These are phyloP conservation scores for Bryum argenteum DNA, from an alignment of 225 moss, liverwort and hornwort genomes.

Conservation along the genomic window DNA sequence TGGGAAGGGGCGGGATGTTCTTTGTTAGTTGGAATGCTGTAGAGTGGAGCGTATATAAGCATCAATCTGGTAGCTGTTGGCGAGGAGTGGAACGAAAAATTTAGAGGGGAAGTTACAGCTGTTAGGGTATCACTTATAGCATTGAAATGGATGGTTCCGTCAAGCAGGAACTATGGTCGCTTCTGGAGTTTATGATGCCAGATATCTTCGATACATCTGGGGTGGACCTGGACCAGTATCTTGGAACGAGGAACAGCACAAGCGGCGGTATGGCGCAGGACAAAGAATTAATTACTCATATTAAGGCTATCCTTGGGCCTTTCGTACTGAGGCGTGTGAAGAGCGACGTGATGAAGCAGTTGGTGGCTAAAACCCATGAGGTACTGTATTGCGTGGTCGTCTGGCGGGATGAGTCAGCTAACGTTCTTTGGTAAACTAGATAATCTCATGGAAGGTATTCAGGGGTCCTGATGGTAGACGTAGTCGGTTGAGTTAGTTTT, in stretches of 20 bases:
- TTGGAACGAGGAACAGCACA: conserved; percentile 78
- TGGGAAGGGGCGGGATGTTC: background rate
- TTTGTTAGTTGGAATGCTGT: background rate
- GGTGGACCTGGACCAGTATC: conserved; percentile 80
- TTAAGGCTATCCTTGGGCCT: conserved; percentile 90
- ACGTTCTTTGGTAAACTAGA: background rate
- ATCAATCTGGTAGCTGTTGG: background rate
- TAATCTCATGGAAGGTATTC: background rate
- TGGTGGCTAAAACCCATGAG: conserved; percentile 88
- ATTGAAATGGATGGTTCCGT: conserved; percentile 25
- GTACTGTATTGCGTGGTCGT: conserved; percentile 23
- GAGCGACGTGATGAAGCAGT: conserved; percentile 96
- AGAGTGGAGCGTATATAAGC: background rate
- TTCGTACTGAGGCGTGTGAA: conserved; percentile 90
- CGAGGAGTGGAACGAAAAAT: background rate
- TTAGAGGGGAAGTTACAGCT: background rate
- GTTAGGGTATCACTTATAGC: background rate
- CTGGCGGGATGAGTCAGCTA: conserved; percentile 1
- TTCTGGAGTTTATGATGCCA: conserved; percentile 94
- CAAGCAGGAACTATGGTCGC: conserved; percentile 87
- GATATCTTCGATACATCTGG: conserved; percentile 84
- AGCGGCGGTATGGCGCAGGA: conserved; percentile 65
- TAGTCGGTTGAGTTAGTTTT: background rate
- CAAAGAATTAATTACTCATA: conserved; percentile 74
- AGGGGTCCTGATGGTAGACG: background rate